A percentile compares a stretch with the other conserved stretches of the same genome.
These are phyloP conservation scores for Macadamia integrifolia DNA, from an alignment of 164 flowering plant species.

Conservation along the genomic window DNA sequence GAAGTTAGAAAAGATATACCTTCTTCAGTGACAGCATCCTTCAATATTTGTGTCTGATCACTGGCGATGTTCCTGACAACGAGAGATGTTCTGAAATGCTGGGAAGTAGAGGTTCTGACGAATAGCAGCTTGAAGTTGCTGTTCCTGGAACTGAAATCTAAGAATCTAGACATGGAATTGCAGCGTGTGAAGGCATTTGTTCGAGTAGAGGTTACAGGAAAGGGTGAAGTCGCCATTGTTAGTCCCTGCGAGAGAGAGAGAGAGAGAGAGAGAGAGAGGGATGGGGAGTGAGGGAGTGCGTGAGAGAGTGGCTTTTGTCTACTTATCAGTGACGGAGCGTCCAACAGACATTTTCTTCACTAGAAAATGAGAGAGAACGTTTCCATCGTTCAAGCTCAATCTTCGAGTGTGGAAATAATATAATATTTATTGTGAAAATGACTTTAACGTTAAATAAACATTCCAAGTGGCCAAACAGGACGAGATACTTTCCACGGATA, in stretches of 20 bases:
- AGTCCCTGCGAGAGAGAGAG: neutral
- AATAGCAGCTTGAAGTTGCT: conserved; percentile 10
- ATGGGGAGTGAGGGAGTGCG: neutral
- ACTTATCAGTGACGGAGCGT: too few species aligned
- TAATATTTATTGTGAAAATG: too few species aligned
- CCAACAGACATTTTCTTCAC: too few species aligned
- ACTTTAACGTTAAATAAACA: too few species aligned
- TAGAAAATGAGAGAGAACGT: too few species aligned
- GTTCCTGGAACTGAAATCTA: conserved; percentile 15
- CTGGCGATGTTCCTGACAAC: conserved; percentile 32
- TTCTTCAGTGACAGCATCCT: conserved; percentile 25
- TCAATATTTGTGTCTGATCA: conserved; percentile 20
- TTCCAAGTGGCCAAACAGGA: too few species aligned
- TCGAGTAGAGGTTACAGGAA: conserved; percentile 11
- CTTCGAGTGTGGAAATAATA: too few species aligned
- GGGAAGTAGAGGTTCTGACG: conserved; percentile 6
- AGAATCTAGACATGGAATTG: conserved; percentile 23
- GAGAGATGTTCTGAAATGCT: conserved; percentile 16
- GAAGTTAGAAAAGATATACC: conserved; percentile 10
- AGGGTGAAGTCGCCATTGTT: conserved; percentile 25
- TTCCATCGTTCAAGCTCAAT: too few species aligned
- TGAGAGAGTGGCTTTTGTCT: neutral
- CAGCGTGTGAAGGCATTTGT: conserved; percentile 7
- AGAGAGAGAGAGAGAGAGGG: neutral
- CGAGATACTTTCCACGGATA: too few species aligned